Percentiles rank a stretch among this genome's conserved stretches.
These are phyloP conservation scores for Parascedosporium putredinis DNA, from an alignment of 2,329 filamentous ascomycete species.

Conservation along the genomic window DNA sequence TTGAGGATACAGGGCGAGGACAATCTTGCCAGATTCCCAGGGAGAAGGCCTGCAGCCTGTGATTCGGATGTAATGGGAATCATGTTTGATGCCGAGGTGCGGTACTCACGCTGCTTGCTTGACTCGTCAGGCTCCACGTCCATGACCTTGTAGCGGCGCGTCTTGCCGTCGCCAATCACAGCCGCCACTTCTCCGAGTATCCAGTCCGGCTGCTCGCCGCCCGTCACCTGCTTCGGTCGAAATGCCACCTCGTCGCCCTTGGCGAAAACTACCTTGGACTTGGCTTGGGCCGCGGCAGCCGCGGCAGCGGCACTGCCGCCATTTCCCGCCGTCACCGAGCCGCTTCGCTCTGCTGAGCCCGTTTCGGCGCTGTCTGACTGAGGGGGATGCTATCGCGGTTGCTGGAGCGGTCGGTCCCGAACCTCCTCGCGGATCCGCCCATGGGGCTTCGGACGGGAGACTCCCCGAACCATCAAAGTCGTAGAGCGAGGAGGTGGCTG, in stretches of 20 bases:
- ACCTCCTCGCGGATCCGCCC: conserved; percentile 16
- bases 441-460: conserved; percentile 35
- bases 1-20: conserved; percentile 70
- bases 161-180: conserved; percentile 67
- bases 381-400: conserved; percentile 43
- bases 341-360: conserved; percentile 22
- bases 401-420: conserved; percentile 23
- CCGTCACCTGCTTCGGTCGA: conserved; percentile 43
- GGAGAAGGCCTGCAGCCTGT: conserved; percentile 40
- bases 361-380: conserved; percentile 45
- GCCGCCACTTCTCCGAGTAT: conserved; percentile 71
- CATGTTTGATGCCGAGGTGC: conserved; percentile 63
- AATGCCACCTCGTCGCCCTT: conserved; percentile 58
- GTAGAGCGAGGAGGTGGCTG: conserved; percentile 27
- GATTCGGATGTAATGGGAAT: conserved; percentile 58
- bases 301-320: conserved; percentile 11
- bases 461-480: conserved; percentile 34
- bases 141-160: conserved; percentile 67
- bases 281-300: conserved; percentile 14
- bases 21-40: conserved; percentile 58
- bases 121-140: conserved; percentile 64
- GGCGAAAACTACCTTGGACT: conserved; percentile 45
- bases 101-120: conserved; percentile 57
- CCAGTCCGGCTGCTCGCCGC: conserved; percentile 46
- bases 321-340: conserved; percentile 13